Conservation (phyloP, 116 monocot species). For the Thalassia testudinum region DNA sequence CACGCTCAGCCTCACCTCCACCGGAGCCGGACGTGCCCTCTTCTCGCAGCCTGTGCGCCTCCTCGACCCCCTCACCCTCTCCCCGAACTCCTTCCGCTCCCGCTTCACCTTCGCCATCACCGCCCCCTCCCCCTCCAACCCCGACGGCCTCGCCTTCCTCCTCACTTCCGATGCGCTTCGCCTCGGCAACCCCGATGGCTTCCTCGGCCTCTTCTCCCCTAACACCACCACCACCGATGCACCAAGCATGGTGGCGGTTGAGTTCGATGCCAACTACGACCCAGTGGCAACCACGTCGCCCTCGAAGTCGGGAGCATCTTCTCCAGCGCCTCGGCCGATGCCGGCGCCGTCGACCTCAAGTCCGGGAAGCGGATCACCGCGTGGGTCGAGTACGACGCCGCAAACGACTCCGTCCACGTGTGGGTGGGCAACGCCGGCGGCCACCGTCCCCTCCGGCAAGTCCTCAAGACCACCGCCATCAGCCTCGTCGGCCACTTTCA, state of each 20-base stretch:
- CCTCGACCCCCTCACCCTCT: slow-evolving; percentile 1
- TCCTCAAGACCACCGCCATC: background rate
- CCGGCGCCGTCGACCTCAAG: background rate
- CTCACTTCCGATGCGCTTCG: background rate
- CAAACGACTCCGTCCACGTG: background rate
- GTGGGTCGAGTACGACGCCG: slow-evolving; percentile 1
- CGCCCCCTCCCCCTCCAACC: background rate
- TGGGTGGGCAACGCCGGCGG: background rate
- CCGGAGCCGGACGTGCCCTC: background rate
- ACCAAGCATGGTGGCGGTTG: background rate
- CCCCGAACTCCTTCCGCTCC: background rate
- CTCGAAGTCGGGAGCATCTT: background rate
- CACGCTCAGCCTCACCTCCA: background rate
- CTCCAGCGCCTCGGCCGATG: background rate
- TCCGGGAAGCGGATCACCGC: background rate
- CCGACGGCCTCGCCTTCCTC: slow-evolving; percentile 2
- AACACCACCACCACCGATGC: background rate
- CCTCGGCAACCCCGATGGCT: background rate
- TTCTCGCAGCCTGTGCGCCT: background rate
- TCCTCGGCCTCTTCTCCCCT: background rate
- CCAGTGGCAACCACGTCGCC: slow-evolving; percentile 1
- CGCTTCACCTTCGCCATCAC: slow-evolving; percentile 1
- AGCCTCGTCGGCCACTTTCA: background rate
- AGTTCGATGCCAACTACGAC: background rate
- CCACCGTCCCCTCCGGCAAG: background rate